These are phyloP conservation scores for Umbelopsis sp. DNA, from an alignment of 192 early-diverging fungal genomes.

Conservation along the genomic window DNA sequence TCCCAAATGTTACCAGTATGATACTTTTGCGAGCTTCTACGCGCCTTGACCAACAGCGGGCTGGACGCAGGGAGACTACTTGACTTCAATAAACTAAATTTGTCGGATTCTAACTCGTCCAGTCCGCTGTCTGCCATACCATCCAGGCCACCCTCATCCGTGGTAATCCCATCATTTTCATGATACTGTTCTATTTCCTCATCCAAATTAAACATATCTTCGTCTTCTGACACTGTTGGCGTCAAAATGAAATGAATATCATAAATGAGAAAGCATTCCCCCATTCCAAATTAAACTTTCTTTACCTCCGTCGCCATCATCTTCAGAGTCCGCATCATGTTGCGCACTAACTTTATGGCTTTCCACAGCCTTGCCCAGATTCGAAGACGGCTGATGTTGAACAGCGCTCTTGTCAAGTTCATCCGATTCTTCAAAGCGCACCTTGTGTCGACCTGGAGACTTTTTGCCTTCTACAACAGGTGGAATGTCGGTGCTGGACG, in stretches of 20 bases:
- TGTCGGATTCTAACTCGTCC: neutral
- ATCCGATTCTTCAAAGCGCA: slow-evolving; percentile 2
- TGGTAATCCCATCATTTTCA: neutral
- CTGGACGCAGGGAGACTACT: slow-evolving; percentile 1
- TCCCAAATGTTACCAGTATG: slow-evolving; percentile 10
- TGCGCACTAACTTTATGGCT: neutral
- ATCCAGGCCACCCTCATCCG: neutral
- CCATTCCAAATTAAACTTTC: neutral
- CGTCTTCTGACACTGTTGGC: neutral
- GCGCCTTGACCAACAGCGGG: slow-evolving; percentile 8
- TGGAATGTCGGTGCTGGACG: neutral
- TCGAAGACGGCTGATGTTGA: neutral
- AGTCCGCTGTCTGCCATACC: neutral
- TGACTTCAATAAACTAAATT: neutral
- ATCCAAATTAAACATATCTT: slow-evolving; percentile 6
- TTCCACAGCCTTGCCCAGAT: slow-evolving; percentile 5
- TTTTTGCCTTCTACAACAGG: neutral
- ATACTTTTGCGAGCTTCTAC: slow-evolving; percentile 10
- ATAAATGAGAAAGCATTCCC: too few species aligned
- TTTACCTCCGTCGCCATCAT: neutral
- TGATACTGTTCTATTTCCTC: neutral
- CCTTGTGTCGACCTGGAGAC: neutral
- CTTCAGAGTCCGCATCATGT: neutral
- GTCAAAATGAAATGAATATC: too few species aligned
- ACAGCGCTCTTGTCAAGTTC: neutral